Conservation (phyloP, 2,329 filamentous ascomycete species). For the Aspergillus sp. region DNA sequence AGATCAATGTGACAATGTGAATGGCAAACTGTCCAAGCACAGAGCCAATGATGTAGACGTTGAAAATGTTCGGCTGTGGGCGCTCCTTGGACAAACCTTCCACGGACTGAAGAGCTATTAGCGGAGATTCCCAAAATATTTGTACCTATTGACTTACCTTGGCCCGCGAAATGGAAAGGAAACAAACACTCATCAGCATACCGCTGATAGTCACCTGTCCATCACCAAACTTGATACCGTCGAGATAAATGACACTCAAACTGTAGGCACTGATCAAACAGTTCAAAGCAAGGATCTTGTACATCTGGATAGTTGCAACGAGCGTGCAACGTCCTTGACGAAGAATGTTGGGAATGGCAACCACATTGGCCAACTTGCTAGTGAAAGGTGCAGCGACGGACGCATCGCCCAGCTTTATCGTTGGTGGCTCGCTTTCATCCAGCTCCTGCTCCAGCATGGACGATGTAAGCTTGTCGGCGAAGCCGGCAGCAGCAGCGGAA, state of each 20-base stretch:
- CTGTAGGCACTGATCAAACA: conserved; percentile 98
- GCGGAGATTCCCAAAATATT: not conserved
- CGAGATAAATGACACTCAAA: conserved; percentile 89
- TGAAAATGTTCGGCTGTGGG: conserved; percentile 98
- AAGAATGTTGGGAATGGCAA: conserved; percentile 97
- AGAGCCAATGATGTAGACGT: conserved; percentile 96
- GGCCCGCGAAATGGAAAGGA: conserved; percentile 95
- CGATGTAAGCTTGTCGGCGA: conserved; percentile 81
- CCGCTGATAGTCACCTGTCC: conserved; percentile 97
- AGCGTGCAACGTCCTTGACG: conserved; percentile 95
- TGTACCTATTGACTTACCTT: conserved; percentile 50
- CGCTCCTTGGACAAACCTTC: conserved; percentile 94
- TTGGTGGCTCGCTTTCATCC: conserved; percentile 84
- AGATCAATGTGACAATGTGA: conserved; percentile 90
- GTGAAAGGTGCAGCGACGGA: conserved; percentile 97
- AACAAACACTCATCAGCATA: conserved; percentile 99
- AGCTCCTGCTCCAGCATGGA: conserved; percentile 88
- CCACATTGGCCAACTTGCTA: conserved; percentile 92
- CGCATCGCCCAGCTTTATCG: conserved; percentile 93
- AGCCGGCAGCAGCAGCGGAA: conserved; percentile 65
- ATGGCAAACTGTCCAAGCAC: conserved; percentile 96
- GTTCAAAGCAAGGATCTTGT: conserved; percentile 97
- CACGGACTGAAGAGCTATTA: conserved; percentile 57
- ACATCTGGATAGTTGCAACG: conserved; percentile 99
- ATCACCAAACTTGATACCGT: conserved; percentile 98